These are phyloP conservation scores for Mallotus japonicus DNA, from an alignment of 441 rosid genomes.

Conservation along the genomic window DNA sequence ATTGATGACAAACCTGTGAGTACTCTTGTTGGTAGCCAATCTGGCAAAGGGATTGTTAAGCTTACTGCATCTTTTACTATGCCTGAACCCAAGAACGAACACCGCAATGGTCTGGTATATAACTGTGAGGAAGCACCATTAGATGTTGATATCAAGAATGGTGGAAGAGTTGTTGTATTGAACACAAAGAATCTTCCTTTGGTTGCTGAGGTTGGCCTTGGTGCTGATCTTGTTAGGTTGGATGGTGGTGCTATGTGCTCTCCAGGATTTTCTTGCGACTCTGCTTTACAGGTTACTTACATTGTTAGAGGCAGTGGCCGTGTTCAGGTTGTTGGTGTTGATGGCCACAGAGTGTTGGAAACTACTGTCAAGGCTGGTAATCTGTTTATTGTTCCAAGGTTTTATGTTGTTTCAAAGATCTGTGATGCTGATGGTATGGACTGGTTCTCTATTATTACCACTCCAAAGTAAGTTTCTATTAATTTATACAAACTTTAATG, in stretches of 20 bases:
- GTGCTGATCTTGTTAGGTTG: slow-evolving; percentile 80
- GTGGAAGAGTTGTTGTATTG: slow-evolving; percentile 82
- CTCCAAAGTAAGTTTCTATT: slow-evolving; percentile 59
- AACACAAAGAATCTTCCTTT: slow-evolving; percentile 78
- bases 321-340: slow-evolving; percentile 70
- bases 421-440: slow-evolving; percentile 69
- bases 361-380: slow-evolving; percentile 63
- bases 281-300: slow-evolving; percentile 85
- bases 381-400: slow-evolving; percentile 85
- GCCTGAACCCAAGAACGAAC: slow-evolving; percentile 55
- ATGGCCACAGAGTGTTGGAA: slow-evolving; percentile 71
- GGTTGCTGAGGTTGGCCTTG: slow-evolving; percentile 77
- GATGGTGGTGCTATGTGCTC: slow-evolving; percentile 85
- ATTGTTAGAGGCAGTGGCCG: slow-evolving; percentile 79
- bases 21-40: slow-evolving; percentile 51
- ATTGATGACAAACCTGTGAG: slow-evolving; percentile 41
- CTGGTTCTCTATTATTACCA: slow-evolving; percentile 84
- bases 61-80: slow-evolving; percentile 44
- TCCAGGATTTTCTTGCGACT: slow-evolving; percentile 89
- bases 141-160: slow-evolving; percentile 62
- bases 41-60: slow-evolving; percentile 64
- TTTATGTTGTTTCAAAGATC: slow-evolving; percentile 74
- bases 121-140: slow-evolving; percentile 85
- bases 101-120: slow-evolving; percentile 58
- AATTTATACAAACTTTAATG: too few relatives aligned